phyloP scores from a whole-genome alignment of 2,329 filamentous ascomycete species.

The Diaporthe caulivora region DNA sequence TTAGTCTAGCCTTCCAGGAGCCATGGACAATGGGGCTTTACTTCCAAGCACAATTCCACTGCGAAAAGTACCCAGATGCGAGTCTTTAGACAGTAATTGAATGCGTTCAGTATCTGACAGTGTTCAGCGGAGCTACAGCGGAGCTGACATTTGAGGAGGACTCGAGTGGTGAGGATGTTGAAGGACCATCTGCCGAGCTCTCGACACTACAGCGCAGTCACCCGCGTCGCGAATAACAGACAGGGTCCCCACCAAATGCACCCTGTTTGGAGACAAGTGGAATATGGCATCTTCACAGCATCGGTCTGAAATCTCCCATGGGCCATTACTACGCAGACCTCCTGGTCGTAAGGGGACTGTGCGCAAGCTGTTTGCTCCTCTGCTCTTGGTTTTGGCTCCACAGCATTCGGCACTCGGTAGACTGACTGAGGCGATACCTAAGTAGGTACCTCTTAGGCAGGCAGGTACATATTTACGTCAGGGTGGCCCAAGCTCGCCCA shows the following conservation, averaged over 20 bases:
- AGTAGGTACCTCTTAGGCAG: not conserved
- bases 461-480: conserved; percentile 34
- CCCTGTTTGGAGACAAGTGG: too few relatives aligned
- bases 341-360: not conserved
- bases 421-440: too few relatives aligned
- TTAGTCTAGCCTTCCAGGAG: not conserved
- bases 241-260: not conserved
- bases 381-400: not conserved
- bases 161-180: not conserved
- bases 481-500: conserved; percentile 31
- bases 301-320: too few relatives aligned
- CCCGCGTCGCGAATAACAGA: not conserved
- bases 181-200: not conserved
- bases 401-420: too few relatives aligned
- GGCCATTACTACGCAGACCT: not conserved
- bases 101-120: not conserved
- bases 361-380: not conserved
- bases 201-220: not conserved
- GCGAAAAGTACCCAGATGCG: not conserved
- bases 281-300: not conserved
- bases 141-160: not conserved
- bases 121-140: not conserved
- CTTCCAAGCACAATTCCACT: not conserved
- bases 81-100: too few relatives aligned
- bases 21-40: not conserved